Conservation (phyloP, 169 alveolate species). For the Plasmodium ovale region DNA sequence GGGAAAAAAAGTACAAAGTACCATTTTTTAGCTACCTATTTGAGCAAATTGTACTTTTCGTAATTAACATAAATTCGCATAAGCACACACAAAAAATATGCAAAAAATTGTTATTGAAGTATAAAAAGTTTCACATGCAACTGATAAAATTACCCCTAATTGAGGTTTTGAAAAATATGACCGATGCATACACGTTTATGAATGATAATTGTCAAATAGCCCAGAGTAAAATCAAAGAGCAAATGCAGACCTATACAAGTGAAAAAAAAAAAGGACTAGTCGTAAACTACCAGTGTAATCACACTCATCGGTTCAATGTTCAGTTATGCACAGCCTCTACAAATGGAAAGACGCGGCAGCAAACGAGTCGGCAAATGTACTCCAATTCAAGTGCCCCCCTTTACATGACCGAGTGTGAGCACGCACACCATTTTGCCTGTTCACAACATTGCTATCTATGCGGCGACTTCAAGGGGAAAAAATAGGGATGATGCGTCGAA, state of each 20-base stretch:
- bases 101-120: slow-evolving; percentile 17
- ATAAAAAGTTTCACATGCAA: slow-evolving; percentile 9
- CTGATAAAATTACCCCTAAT: slow-evolving; percentile 36
- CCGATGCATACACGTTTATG: slow-evolving; percentile 17
- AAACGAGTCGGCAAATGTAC: not conserved
- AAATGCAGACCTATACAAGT: slow-evolving; percentile 20
- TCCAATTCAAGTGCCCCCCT: not conserved
- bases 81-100: slow-evolving; percentile 24
- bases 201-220: slow-evolving; percentile 12
- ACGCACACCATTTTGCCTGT: slow-evolving; percentile 37
- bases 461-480: not conserved
- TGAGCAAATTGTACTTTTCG: slow-evolving; percentile 38
- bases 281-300: slow-evolving; percentile 1
- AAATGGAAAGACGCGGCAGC: not conserved
- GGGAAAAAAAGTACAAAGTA: not conserved
- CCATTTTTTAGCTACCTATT: slow-evolving; percentile 34
- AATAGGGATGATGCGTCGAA: too few relatives aligned
- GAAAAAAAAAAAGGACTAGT: slow-evolving; percentile 55
- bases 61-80: slow-evolving; percentile 30
- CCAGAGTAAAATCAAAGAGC: slow-evolving; percentile 23
- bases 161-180: slow-evolving; percentile 27
- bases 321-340: not conserved
- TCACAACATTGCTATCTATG: slow-evolving; percentile 31
- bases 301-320: slow-evolving; percentile 24
- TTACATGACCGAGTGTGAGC: slow-evolving; percentile 42